Evolutionary conservation across 805 yeast species (phyloP), one percentile per base, ranked within the genome.

Genomic region (Myxozyma nipponensis): DNA sequence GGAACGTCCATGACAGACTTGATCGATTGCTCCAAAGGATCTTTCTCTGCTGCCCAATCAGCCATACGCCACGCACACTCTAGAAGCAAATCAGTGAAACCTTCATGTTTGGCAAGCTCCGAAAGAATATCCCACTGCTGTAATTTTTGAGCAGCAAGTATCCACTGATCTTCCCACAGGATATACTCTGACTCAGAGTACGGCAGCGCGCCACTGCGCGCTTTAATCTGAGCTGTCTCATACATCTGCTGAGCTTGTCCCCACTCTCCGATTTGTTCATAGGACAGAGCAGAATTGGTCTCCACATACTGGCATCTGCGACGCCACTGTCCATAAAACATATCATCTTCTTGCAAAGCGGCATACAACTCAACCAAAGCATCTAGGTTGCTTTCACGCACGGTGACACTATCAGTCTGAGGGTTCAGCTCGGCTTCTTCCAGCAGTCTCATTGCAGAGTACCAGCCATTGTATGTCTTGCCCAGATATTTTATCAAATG

Each of bases 11-110:
- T 89, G 3, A 93, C 95, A 39, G 95, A 86, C 67, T 89, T 87
- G 23, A 93, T 95, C 1, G 95, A 84, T 63, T 87, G 96, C 63
- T 90, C 97, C 35, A 93, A 72, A 0, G 98, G 93, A 58, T 91
- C 98, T 57, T 90, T 78, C 63, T 95, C 98, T 6, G 95, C 83
- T 53, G 83, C 84, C 98, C 98, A 93, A 63, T 93, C 98, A 5
- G 98, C 97, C 36, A 93, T 95, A 63, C 99, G 77, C 99, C 99
- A 93, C 35, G 98, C 98, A 76, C 98, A 95, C 67, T 93, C 99
- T n/a, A 93, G 73, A 23, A 95, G 71, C 57, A 93, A 73, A 63
- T 93, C 98, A 0, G 97, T 89, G 65, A 91, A 95, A 0, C 97
- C 97, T 72, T 95, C 99, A 63, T 95, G 98, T 61, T 91, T 89